Base-by-base conservation (phyloP, 352 stramenopile species). In the Halophytophthora polymorphica region DNA sequence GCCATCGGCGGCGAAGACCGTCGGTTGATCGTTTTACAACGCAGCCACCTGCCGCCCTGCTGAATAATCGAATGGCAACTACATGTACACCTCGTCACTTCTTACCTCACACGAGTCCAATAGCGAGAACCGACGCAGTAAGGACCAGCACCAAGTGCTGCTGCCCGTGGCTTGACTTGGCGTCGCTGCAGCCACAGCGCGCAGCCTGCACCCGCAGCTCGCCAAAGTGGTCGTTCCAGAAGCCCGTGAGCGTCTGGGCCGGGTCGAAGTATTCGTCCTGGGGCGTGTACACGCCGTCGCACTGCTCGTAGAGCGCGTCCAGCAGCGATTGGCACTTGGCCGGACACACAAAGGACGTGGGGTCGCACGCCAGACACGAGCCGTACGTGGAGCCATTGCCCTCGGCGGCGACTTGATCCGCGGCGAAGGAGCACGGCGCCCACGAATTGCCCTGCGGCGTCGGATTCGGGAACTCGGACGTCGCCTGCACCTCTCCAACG, bases 301-400 rank as follows among this genome's bases (percentile, higher is more conserved):
- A 90, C 40, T 84, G 54, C 45, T 73, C 47, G 68, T 88, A 90
- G 35, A 88, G 56, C 29, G 79, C 72, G 44, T 86, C 51, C 41
- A 90, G 77, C n/a, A 90, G 72, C 40, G 76, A 49, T 42, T 90
- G 79, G 58, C 79, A 90, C 58, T 86, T 88, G 40, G 74, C 53
- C 15, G 76, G 76, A 45, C 79, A 90, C 36, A 55, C 62, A 28
- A 71, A 71, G 14, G 55, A 69, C 14, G 77, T 84, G 31, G 76
- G 76, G 29, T 66, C 55, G 50, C 79, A 90, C 1, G 57, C 62
- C 33, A 90, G 59, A 40, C 79, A 90, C 14, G 79, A 88, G 17
- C 79, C 79, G 45, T 83, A 82, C 22, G 72, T 75, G 13, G 69
- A 69, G 12, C 79, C 79, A 28, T 88, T 80, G 47, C 79, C 79